Evolutionary conservation across 495 filamentous ascomycete species (phyloP), one percentile per base, ranked within the genome.

Genomic region (Lasiosphaeria hispida): DNA sequence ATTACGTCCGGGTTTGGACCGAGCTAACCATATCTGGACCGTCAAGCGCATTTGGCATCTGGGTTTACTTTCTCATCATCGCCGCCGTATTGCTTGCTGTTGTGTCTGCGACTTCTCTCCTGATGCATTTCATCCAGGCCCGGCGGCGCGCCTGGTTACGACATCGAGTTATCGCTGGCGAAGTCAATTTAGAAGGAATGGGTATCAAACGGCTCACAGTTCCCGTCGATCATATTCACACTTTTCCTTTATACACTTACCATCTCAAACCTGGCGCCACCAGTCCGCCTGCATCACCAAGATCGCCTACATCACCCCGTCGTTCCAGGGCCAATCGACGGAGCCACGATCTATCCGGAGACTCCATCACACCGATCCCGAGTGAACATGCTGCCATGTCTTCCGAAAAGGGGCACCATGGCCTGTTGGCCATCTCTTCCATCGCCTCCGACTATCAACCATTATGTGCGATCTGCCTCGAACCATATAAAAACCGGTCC

Each of bases 401-500:
- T 2, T 61, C 60, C 4, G 59, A 61, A 14, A 61, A 58, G 14
- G 48, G 53, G 7, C 53, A 51, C 4, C 57, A 50, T 54, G 36
- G 57, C 7, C 44, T 59, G 4, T 61, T 34, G 7, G 45, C 59
- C 3, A 23, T 33, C 0, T 63, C 59, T 3, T 54, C 63, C 39
- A 43, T 62, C 10, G 55, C 81, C 9, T 79, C 79, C 11, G 72
- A 85, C 57, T 80, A 83, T 18, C 89, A 93, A 69, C 85, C 87
- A 0, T 85, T 79, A 6, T 97, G 93, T 66, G 80, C 86, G 5
- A 96, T 97, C 56, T 97, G 93, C 63, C 80, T 96, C 2, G 90
- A 94, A 15, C 82, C 90, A 57, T 97, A 88, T 67, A 78, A 84
- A 19, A 81, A 85, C 14, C 78, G 80, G 8, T 65, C 68, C 13